Evolutionary conservation across 805 yeast genomes (phyloP), one percentile per base, ranked within the genome.

Genomic region (Pichia ethanolica): DNA sequence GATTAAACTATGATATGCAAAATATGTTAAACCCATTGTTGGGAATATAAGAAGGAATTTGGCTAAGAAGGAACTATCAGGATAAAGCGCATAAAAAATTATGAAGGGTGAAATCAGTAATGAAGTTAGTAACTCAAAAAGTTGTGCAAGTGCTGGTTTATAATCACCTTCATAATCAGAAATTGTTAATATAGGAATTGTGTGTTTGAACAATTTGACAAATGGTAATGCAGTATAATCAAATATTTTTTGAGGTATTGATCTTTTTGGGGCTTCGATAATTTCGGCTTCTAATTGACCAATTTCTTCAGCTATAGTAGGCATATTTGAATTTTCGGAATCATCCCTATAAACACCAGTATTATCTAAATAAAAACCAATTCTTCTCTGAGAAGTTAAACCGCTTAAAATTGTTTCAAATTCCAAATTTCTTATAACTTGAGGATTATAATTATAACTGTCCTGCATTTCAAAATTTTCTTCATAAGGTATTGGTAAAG

Each of bases 391-490:
- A 40, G 58, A 47, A 7, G 65, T 60, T 20, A 64, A 49, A 26
- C 54, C 56, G 33, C 53, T 53, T 32, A 64, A 51, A 11, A 64
- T 58, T 0, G 61, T 52, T 2, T 62, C 63, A 47, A 64, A 62
- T 35, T 62, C 67, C 7, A 62, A 44, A 38, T 57, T 59, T 49
- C 59, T 59, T 26, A 64, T 46, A 11, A 63, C 54, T 27, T 59
- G 56, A 1, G 67, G 67, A 40, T 62, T 63, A 51, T 58, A 64
- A 7, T 58, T 50, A 44, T 60, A 64, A n/a, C 57, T 53, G 41
- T 64, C 66, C 45, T 64, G 62, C 20, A 61, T 53, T 20, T 63
- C 65, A 37, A 59, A 45, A 30, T 57, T 55, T 11, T 57, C 62
- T 5, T 57, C 60, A 8, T 52, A 40, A 14, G 39, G 30, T 7